A percentile compares a stretch with the other conserved stretches of the same genome.
Evolutionary conservation across 352 stramenopile species (phyloP).

Genomic region (Thraustotheca clavata): DNA sequence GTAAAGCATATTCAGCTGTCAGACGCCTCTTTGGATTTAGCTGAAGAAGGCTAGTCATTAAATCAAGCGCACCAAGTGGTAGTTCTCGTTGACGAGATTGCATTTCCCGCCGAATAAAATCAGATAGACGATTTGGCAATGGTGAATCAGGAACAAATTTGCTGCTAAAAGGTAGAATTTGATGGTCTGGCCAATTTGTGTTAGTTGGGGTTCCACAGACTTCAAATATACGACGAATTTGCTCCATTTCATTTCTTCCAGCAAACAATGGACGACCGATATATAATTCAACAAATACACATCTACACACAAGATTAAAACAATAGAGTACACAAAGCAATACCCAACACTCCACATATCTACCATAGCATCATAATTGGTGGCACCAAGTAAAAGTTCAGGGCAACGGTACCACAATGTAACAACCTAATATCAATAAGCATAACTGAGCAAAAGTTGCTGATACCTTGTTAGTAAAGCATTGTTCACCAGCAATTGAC

Average conservation of each 20-base stretch:
- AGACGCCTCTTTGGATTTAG: conserved; percentile 92
- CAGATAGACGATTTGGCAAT: conserved; percentile 53
- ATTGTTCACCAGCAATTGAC: conserved; percentile 72
- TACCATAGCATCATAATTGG: conserved; percentile 88
- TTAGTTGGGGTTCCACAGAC: conserved; percentile 77
- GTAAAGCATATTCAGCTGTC: conserved; percentile 87
- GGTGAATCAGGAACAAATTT: conserved; percentile 75
- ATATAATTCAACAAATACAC: conserved; percentile 80
- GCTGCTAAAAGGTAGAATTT: conserved; percentile 49
- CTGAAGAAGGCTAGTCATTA: conserved; percentile 91
- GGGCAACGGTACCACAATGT: conserved; percentile 93
- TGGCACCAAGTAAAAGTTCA: conserved; percentile 91
- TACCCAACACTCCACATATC: conserved; percentile 94
- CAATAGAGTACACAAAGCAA: conserved; percentile 35
- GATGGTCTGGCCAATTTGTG: conserved; percentile 62
- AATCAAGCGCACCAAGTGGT: conserved; percentile 80
- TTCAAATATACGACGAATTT: conserved; percentile 85
- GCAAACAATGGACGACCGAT: conserved; percentile 81
- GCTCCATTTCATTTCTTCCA: conserved; percentile 81
- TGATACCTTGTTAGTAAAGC: conserved; percentile 90
- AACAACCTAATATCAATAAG: conserved; percentile 61
- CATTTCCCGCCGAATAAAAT: conserved; percentile 71
- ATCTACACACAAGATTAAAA: conserved; percentile 21
- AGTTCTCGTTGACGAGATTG: conserved; percentile 66
- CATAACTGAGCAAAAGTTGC: conserved; percentile 24